Evolutionary conservation across 345 rosid species (phyloP).

Genomic region (Lepidium aucheri): DNA sequence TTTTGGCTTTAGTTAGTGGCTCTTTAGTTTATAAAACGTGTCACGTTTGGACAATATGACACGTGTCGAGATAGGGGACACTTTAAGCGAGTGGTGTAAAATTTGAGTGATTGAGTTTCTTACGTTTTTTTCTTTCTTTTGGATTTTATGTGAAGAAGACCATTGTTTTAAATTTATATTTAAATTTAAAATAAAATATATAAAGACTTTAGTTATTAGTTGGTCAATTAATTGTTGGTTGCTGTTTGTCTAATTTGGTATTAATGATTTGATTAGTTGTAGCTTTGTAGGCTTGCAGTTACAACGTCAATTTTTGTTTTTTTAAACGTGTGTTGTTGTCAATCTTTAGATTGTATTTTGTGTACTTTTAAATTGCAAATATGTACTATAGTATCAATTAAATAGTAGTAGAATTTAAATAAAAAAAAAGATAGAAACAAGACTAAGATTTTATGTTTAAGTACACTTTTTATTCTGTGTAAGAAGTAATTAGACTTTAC

Average conservation of each 20-base stretch:
- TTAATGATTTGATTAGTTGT: constrained; percentile 11
- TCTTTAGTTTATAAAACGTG: constrained; percentile 13
- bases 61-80: constrained; percentile 22
- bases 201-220: not conserved
- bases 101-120: not conserved
- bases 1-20: not conserved
- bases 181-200: too few relatives aligned
- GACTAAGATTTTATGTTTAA: too few relatives aligned
- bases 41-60: constrained; percentile 15
- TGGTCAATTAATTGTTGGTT: constrained; percentile 23
- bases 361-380: not conserved
- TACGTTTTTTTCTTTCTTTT: not conserved
- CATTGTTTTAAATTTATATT: too few relatives aligned
- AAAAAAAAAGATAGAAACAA: too few relatives aligned
- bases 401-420: too few relatives aligned
- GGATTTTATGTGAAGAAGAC: not conserved
- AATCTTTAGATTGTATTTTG: not conserved
- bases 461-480: too few relatives aligned
- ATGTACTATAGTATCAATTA: not conserved
- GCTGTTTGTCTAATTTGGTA: constrained; percentile 11
- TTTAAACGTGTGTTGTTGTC: not conserved
- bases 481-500: too few relatives aligned
- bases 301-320: not conserved
- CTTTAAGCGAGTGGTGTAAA: constrained; percentile 1
- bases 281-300: constrained; percentile 12